Evolutionary conservation across 345 rosid species (phyloP), one percentile per base, ranked within the genome.

Genomic region (Leavenworthia alabamica): DNA sequence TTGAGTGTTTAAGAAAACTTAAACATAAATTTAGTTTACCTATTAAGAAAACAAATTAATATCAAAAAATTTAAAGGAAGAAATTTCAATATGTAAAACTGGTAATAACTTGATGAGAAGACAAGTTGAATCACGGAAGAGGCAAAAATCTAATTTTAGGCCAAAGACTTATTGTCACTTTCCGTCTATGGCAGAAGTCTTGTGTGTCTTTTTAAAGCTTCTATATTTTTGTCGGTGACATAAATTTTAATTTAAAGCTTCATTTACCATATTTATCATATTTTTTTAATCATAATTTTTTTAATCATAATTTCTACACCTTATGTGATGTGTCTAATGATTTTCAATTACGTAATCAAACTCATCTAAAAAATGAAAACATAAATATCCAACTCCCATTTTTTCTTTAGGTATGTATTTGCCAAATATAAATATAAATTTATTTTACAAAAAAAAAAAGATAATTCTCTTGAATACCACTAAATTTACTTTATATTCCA

Each of bases 191-290:
- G 54, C 73, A 68, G 60, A 42, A 32, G 16, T 60, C 67, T 60
- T 68, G 73, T 60, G 67, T 44, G 52, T 67, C 72, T 68, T 28
- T 53, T 60, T 60, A 51, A 68, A 68, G 61, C 46, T 68, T 60
- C 60, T 12, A n/a, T n/a, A n/a, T 23, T 40, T n/a, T 51, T 54
- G 73, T 68, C 67, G 73, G 73, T 68, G 73, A 51, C 67, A 60
- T 68, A 3, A 32, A 46, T 32, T 33, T 44, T 32, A 3, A 19
- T 33, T 32, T 19, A 5, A 15, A 60, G 4, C 28, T 56, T 15
- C 3, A 15, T 29, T 45, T 22, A 46, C 29, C 17, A 26, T 19
- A 26, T 19, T 57, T 48, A 37, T 66, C 46, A n/a, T n/a, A n/a
- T n/a, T n/a, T n/a, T n/a, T n/a, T n/a, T n/a, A n/a, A n/a, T n/a